A percentile compares a stretch with the other conserved stretches of the same genome.
Evolutionary conservation across 192 early-diverging fungal species (phyloP).

Genomic region (Rhizoclosmatium globosum): DNA sequence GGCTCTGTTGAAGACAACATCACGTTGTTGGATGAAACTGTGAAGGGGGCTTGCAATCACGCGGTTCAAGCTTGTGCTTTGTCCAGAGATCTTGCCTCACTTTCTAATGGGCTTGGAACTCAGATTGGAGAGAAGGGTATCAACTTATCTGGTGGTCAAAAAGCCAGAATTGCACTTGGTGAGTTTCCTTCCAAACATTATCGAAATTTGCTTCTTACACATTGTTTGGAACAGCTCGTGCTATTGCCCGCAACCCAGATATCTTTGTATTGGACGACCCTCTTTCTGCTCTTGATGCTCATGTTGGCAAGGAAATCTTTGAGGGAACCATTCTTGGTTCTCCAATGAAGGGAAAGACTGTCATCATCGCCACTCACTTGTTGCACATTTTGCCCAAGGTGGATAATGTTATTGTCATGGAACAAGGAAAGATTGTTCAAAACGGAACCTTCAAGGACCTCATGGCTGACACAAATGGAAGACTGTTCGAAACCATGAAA

Average conservation of each 20-base stretch:
- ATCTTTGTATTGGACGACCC: constrained; percentile 61
- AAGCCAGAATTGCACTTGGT: constrained; percentile 53
- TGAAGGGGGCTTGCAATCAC: constrained; percentile 27
- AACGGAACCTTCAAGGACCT: constrained; percentile 64
- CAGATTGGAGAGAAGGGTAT: constrained; percentile 50
- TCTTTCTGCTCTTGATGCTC: constrained; percentile 28
- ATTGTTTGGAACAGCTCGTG: not conserved
- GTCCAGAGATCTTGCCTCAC: constrained; percentile 39
- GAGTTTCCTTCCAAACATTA: constrained; percentile 4
- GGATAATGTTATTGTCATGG: constrained; percentile 67
- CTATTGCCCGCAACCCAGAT: not conserved
- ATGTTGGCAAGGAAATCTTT: constrained; percentile 68
- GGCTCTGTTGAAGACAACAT: not conserved
- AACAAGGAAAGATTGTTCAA: too few species aligned
- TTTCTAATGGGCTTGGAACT: constrained; percentile 39
- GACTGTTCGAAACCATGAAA: not conserved
- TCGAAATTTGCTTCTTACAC: not conserved
- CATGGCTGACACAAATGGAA: constrained; percentile 55
- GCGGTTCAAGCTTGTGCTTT: constrained; percentile 59
- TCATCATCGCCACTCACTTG: too few species aligned
- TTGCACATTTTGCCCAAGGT: constrained; percentile 40
- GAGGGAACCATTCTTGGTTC: constrained; percentile 60
- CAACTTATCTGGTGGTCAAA: too few species aligned
- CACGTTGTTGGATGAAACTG: constrained; percentile 6
- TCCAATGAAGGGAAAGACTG: constrained; percentile 56